Percentiles rank a stretch among this genome's conserved stretches.
Evolutionary conservation across 345 rosid genomes (phyloP).

Genomic region (Murraya paniculata): DNA sequence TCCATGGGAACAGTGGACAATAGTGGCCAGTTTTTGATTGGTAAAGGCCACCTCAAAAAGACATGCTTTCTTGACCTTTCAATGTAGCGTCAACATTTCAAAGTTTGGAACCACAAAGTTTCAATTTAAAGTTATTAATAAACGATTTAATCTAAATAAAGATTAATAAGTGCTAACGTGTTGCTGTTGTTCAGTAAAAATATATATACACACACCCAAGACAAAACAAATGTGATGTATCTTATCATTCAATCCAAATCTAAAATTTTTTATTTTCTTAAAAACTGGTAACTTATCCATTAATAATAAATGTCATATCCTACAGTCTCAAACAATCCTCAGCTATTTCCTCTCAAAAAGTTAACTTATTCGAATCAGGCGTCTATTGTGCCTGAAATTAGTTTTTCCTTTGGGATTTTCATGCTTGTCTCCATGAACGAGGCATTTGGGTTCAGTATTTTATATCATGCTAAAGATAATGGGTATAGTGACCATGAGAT

Average conservation of each 20-base stretch:
- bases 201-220: not conserved
- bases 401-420: conserved; percentile 7
- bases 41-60: conserved; percentile 30
- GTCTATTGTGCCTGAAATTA: conserved; percentile 24
- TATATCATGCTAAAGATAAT: not conserved
- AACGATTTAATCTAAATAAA: conserved; percentile 13
- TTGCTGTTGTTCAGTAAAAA: not conserved
- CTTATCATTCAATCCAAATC: not conserved
- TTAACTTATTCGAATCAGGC: conserved; percentile 28
- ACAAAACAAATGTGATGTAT: not conserved
- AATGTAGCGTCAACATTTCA: conserved; percentile 29
- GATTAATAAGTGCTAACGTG: not conserved
- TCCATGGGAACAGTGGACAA: conserved; percentile 40
- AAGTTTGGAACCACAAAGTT: conserved; percentile 37
- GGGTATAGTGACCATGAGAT: too few relatives aligned
- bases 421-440: conserved; percentile 9
- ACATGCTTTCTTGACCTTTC: conserved; percentile 28
- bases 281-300: not conserved
- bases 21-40: conserved; percentile 25
- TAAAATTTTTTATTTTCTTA: not conserved
- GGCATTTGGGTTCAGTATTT: conserved; percentile 8
- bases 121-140: conserved; percentile 41
- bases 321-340: not conserved
- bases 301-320: not conserved
- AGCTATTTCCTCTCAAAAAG: not conserved